phyloP scores from a whole-genome alignment of 371 early-diverging fungal genomes.

The Syncephalastrum contaminatum region DNA sequence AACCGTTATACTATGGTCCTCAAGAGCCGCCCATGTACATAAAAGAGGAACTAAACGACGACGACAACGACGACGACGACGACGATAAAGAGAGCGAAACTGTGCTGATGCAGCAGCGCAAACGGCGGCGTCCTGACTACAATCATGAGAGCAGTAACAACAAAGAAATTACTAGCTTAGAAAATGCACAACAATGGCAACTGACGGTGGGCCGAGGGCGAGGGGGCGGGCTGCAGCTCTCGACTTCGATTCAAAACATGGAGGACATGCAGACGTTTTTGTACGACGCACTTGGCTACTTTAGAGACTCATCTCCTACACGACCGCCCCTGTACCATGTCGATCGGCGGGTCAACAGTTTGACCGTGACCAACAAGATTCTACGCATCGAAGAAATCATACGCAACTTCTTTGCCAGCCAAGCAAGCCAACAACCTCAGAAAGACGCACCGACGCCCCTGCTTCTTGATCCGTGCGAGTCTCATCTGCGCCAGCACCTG shows the following conservation, averaged over 20 bases:
- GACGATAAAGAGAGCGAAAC: not conserved
- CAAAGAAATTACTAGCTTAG: too few species aligned
- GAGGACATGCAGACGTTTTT: constrained; percentile 27
- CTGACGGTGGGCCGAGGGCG: constrained; percentile 18
- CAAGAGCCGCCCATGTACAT: too few species aligned
- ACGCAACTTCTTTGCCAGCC: constrained; percentile 24
- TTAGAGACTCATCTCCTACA: constrained; percentile 14
- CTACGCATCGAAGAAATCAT: constrained; percentile 27
- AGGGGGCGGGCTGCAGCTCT: constrained; percentile 23
- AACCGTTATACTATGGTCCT: constrained; percentile 1
- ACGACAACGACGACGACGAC: constrained; percentile 7
- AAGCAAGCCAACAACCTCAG: constrained; percentile 7
- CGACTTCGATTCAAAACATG: constrained; percentile 32
- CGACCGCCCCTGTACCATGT: constrained; percentile 28
- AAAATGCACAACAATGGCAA: constrained; percentile 19
- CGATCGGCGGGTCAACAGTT: constrained; percentile 13
- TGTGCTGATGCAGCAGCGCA: too few species aligned
- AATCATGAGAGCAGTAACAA: too few species aligned
- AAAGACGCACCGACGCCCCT: constrained; percentile 3
- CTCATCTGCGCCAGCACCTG: constrained; percentile 11
- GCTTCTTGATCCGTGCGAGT: not conserved
- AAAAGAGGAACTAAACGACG: not conserved
- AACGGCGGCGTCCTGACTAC: too few species aligned
- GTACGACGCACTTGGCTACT: constrained; percentile 22
- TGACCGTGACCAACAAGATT: constrained; percentile 30